Conservation (phyloP, 1,139 yeast genomes). For the Sugiyamaella japonica region DNA sequence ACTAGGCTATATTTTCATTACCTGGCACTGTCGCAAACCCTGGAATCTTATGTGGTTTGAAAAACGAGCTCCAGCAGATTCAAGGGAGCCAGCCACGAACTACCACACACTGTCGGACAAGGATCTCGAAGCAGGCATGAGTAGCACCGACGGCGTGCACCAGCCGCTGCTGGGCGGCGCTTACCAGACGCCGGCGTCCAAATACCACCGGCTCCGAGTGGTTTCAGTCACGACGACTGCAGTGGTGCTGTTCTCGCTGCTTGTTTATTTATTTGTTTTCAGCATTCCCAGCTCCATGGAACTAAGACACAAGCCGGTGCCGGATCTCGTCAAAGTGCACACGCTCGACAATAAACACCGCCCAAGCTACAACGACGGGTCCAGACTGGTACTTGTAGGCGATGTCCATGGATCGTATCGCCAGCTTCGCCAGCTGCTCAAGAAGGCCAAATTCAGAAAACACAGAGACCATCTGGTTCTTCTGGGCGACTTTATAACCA, state of each 20-base stretch:
- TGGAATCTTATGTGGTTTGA: not conserved
- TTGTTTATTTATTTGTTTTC: conserved; percentile 26
- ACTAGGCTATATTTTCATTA: no score
- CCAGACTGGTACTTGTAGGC: conserved; percentile 68
- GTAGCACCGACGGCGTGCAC: not conserved
- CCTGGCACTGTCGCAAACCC: no score
- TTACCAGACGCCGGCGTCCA: no score
- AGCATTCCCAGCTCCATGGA: conserved; percentile 28
- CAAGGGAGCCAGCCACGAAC: not conserved
- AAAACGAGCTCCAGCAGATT: not conserved
- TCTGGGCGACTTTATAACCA: conserved; percentile 82
- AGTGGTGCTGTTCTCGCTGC: not conserved
- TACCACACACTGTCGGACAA: not conserved
- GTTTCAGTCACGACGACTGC: not conserved
- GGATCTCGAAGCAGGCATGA: conserved; percentile 3
- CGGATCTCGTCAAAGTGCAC: conserved; percentile 29
- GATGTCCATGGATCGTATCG: conserved; percentile 82
- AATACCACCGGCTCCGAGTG: not conserved
- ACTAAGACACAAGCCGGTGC: conserved; percentile 26
- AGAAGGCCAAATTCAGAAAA: conserved; percentile 46
- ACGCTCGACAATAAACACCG: conserved; percentile 21
- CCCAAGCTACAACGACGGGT: conserved; percentile 29
- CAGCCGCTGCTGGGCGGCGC: conserved; percentile 4
- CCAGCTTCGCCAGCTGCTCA: conserved; percentile 54
- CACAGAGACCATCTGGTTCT: conserved; percentile 61